phyloP scores from a whole-genome alignment of 139 green algal species.

The Auxenochlorella pyrenoidosa region DNA sequence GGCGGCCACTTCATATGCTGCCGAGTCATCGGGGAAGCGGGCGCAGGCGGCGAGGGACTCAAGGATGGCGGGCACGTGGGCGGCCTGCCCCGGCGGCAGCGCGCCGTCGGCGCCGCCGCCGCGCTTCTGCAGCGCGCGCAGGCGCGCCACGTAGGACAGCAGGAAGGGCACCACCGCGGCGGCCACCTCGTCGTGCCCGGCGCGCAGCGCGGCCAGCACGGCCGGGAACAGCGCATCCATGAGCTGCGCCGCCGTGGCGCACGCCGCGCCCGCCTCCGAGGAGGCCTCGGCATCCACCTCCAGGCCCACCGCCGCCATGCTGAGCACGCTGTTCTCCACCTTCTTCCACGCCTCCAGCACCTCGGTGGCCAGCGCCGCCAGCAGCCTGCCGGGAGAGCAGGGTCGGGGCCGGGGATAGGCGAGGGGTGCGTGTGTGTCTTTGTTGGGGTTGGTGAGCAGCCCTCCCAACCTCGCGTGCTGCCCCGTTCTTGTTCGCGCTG shows the following conservation, averaged over 20 bases:
- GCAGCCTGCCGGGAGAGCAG: conserved; percentile 49
- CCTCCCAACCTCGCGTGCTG: too few relatives aligned
- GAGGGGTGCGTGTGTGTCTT: too few relatives aligned
- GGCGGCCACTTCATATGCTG: conserved; percentile 31
- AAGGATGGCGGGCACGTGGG: conserved; percentile 66
- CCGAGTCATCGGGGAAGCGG: conserved; percentile 50
- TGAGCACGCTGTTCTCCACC: conserved; percentile 87
- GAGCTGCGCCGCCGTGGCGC: conserved; percentile 37
- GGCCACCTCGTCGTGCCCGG: conserved; percentile 68
- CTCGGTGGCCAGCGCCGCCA: conserved; percentile 81
- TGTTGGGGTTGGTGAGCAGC: too few relatives aligned
- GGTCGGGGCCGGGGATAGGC: too few relatives aligned
- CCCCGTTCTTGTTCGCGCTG: too few relatives aligned
- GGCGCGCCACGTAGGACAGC: conserved; percentile 67
- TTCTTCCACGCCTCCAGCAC: conserved; percentile 86
- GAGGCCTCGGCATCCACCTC: conserved; percentile 69
- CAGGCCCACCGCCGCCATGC: conserved; percentile 75
- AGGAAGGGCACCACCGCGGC: conserved; percentile 83
- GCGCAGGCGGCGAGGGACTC: conserved; percentile 43
- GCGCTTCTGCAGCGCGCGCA: conserved; percentile 60
- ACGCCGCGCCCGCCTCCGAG: conserved; percentile 58
- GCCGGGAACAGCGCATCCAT: conserved; percentile 68
- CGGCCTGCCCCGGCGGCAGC: conserved; percentile 43
- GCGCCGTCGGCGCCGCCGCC: background rate
- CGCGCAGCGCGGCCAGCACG: conserved; percentile 46